Evolutionary conservation across 2,329 filamentous ascomycete species (phyloP).

Genomic region (Pseudonectria buxi): DNA sequence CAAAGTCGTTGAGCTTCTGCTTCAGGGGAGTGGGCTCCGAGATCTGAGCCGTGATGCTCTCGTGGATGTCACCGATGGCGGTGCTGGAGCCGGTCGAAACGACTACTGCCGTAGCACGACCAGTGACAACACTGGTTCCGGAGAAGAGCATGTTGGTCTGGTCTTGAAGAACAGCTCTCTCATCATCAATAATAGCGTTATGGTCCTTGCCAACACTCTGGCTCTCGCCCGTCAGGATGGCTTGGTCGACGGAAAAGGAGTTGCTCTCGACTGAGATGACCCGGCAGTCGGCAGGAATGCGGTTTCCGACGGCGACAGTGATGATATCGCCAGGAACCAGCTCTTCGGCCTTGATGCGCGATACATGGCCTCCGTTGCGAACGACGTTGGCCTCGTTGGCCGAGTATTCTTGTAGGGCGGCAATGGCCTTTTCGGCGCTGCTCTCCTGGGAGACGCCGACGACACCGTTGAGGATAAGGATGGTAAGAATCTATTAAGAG

Average conservation of each 20-base stretch:
- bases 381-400: slow-evolving; percentile 95
- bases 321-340: slow-evolving; percentile 92
- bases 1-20: slow-evolving; percentile 98
- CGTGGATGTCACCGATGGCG: slow-evolving; percentile 96
- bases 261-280: slow-evolving; percentile 90
- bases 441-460: slow-evolving; percentile 98
- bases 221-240: slow-evolving; percentile 93
- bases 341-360: slow-evolving; percentile 89
- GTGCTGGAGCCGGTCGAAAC: slow-evolving; percentile 84
- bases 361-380: slow-evolving; percentile 68
- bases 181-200: slow-evolving; percentile 59
- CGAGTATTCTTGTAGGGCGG: slow-evolving; percentile 96
- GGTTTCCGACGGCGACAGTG: slow-evolving; percentile 80
- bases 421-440: slow-evolving; percentile 96
- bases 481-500: slow-evolving; percentile 73
- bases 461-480: slow-evolving; percentile 91
- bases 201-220: slow-evolving; percentile 90
- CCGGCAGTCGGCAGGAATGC: slow-evolving; percentile 91
- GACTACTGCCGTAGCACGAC: slow-evolving; percentile 85
- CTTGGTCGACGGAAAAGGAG: slow-evolving; percentile 93
- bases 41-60: slow-evolving; percentile 96
- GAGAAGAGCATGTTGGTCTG: slow-evolving; percentile 98
- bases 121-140: slow-evolving; percentile 92
- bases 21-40: slow-evolving; percentile 95
- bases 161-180: slow-evolving; percentile 89